Evolutionary conservation across 2,329 filamentous ascomycete species (phyloP), one percentile per base, ranked within the genome.

Genomic region (Aureobasidium sp.): DNA sequence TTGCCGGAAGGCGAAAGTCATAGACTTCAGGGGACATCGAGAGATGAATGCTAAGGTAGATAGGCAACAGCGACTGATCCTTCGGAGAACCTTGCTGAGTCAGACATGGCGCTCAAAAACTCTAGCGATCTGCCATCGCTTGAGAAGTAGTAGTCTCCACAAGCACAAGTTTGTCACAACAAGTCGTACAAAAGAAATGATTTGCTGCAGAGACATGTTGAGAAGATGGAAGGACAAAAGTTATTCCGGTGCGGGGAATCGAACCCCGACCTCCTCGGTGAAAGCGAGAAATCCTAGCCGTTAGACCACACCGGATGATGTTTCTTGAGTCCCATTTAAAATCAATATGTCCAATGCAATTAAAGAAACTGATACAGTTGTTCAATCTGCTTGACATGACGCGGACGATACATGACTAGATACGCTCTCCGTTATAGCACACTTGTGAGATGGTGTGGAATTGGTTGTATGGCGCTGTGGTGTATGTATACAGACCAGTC

Each of bases 191-290:
- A 12, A 34, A 34, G 31, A 34, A 3, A 34, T 34, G 31, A 11
- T 11, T 12, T 12, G 31, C 31, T 2, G 31, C 31, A 34, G 31
- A 31, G 29, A 34, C 31, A 11, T 34, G 31, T 34, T 34, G 11
- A 34, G 9, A 22, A 25, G 9, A 11, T 14, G 2, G 9, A 8
- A 25, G 6, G 48, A 59, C 52, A 25, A 17, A 62, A 34, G 20
- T 2, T 14, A 34, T 66, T 66, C 65, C 65, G 64, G 62, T 62
- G 57, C 65, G 65, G 65, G 65, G 65, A 66, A 65, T 66, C 64
- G 65, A 66, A 66, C 65, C 65, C 65, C 65, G 65, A 64, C 65
- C 65, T 66, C 62, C 56, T 65, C 64, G 64, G 64, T 65, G 64
- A 65, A 63, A 65, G 64, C 64, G 64, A 65, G 48, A 65, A 65